Evolutionary conservation across 2,329 filamentous ascomycete species (phyloP).

Genomic region (Sclerotinia spermophila): DNA sequence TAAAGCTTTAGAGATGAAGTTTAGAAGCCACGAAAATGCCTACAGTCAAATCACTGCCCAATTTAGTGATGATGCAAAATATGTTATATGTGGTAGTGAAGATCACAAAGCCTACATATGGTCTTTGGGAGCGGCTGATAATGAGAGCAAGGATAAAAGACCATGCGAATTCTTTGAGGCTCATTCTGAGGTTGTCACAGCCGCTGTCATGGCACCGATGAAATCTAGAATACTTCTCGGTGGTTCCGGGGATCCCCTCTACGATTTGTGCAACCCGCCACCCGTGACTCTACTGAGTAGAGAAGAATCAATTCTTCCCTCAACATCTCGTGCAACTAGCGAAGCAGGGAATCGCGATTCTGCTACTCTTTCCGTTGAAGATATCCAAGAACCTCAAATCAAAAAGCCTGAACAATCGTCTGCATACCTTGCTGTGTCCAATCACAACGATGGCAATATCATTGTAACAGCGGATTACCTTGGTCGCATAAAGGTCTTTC

Average conservation of each 20-base stretch:
- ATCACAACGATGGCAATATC: slow-evolving; percentile 80
- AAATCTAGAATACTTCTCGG: slow-evolving; percentile 74
- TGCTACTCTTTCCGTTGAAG: slow-evolving; percentile 16
- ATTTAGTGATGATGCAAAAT: slow-evolving; percentile 81
- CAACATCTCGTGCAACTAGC: slow-evolving; percentile 36
- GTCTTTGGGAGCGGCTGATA: slow-evolving; percentile 60
- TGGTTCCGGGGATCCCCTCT: slow-evolving; percentile 82
- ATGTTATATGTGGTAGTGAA: slow-evolving; percentile 90
- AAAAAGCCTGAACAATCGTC: slow-evolving; percentile 64
- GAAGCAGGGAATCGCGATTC: slow-evolving; percentile 31
- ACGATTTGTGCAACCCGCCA: slow-evolving; percentile 92
- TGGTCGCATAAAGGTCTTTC: slow-evolving; percentile 88
- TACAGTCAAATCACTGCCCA: slow-evolving; percentile 86
- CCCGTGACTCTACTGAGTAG: slow-evolving; percentile 77
- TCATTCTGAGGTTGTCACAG: slow-evolving; percentile 82
- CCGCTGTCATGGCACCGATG: slow-evolving; percentile 79
- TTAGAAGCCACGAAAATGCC: slow-evolving; percentile 85
- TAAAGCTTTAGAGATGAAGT: slow-evolving; percentile 81
- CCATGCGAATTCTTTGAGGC: slow-evolving; percentile 89
- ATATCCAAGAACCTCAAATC: slow-evolving; percentile 34
- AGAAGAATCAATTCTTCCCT: slow-evolving; percentile 57
- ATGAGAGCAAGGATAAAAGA: slow-evolving; percentile 63
- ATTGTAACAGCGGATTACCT: slow-evolving; percentile 86
- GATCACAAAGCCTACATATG: slow-evolving; percentile 89
- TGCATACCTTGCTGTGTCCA: slow-evolving; percentile 70